Percentiles rank a stretch among this genome's conserved stretches.
Conservation (phyloP, 305 asterid genomes). For the Fraxinus paxiana region DNA sequence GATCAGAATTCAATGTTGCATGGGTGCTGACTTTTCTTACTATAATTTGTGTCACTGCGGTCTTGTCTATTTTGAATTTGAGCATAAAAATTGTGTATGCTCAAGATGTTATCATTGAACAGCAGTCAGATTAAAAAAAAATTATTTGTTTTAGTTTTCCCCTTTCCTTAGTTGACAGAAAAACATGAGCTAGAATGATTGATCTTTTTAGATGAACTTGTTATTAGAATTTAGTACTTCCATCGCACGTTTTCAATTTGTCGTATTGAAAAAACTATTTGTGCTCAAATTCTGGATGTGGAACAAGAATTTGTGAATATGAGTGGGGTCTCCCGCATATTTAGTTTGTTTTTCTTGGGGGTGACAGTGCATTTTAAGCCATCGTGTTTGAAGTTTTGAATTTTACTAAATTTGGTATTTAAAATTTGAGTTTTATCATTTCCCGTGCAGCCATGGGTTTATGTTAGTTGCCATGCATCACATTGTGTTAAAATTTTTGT, state of each 20-base stretch:
- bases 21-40: not conserved
- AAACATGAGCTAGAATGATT: not conserved
- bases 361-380: not conserved
- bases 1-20: not conserved
- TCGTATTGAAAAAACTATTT: not conserved
- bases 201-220: not conserved
- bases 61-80: not conserved
- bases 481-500: not conserved
- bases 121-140: not conserved
- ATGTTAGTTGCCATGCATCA: not conserved
- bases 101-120: not conserved
- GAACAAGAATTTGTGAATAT: not conserved
- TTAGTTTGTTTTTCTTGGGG: not conserved
- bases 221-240: not conserved
- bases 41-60: not conserved
- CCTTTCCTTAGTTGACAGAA: not conserved
- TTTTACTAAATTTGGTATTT: not conserved
- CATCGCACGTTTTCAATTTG: not conserved
- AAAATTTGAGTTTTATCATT: not conserved
- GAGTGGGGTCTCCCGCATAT: not conserved
- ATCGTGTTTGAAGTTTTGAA: not conserved
- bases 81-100: not conserved
- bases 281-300: not conserved
- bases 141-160: not conserved
- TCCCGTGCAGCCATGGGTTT: not conserved